Evolutionary conservation across 768 basidiomycete genomes (phyloP), one percentile per base, ranked within the genome.

Genomic region (Crassisporium funariophilum): DNA sequence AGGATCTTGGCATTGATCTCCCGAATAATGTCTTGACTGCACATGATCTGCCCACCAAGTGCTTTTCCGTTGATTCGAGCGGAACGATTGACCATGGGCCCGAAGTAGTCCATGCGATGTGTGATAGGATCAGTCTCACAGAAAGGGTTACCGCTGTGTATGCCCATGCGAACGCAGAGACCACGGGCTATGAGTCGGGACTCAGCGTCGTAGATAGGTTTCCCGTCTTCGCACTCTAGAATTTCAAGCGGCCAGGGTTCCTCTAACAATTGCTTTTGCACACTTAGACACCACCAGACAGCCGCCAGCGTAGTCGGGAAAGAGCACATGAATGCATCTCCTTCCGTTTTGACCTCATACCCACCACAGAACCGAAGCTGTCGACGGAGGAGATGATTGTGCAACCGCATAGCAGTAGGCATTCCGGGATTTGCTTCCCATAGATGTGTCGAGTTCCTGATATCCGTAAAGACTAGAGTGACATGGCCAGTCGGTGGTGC

Each of bases 331-430:
- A 99, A 99, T 0, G 95, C 85, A 60, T 98, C 97, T 21, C 97
- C 97, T 84, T 99, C 97, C 9, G 97, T 99, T 71, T 99, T 99
- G 60, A 98, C 95, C 69, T 98, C 93, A 65, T 98, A 99, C 1
- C 97, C 97, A 21, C 94, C 94, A 58, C 94, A 95, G 33, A 88
- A 75, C 21, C 95, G 83, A 23, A 98, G 72, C 50, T 88, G 84
- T 5, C 95, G 79, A 16, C 97, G 84, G 36, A 98, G 76, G 17
- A 98, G 75, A 41, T 71, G 77, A 63, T 98, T 95, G 69, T 99
- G 97, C 55, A 93, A 67, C 20, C 84, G 82, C 77, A 97, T 95
- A 3, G 95, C 94, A 0, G 86, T 88, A 16, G 88, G 83, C 95
- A 98, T 99, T 3, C 95, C 94, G 0, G 88, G 82, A 58, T 98